Evolutionary conservation across 176 grass and related monocot species (phyloP), one percentile per base, ranked within the genome.

Genomic region (Aegilops umbellulata): DNA sequence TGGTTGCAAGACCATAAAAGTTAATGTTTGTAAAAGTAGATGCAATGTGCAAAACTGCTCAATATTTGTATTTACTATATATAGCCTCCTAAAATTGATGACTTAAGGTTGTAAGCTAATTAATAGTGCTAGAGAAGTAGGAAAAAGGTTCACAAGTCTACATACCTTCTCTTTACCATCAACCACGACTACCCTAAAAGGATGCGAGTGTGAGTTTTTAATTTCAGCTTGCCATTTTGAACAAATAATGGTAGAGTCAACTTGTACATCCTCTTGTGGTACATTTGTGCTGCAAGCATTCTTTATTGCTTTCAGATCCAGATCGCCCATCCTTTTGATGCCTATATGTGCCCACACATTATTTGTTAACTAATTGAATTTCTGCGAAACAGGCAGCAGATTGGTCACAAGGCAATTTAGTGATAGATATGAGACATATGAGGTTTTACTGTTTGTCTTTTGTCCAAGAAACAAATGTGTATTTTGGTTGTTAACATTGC

Each of bases 251-350:
- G 24, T 62, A 47, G 70, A 51, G 20, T 91, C 49, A 20, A 20
- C 0, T 2, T 91, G 74, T 49, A 53, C 78, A n/a, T 94, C 86
- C 17, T 72, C 80, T 27, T 29, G 32, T 39, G 75, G 13, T 57
- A 82, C 86, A 58, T 76, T 91, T 11, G 16, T 15, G 23, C 29
- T 80, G 49, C 80, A 94, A 7, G 76, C 83, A 67, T 69, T 67
- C 20, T 63, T 65, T 66, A 91, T 89, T 24, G 74, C 78, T 82
- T 61, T 91, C 13, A 57, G 75, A 64, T 94, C 92, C 74, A 89
- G 77, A 34, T 91, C 89, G 1, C 92, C 89, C 84, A 91, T 85
- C 53, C 89, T 89, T 44, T 87, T 94, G 29, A 94, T n/a, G 38
- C 20, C 10, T 39, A 71, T 71, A 39, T 71, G 4, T 41, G 19